Percentiles rank a stretch among this genome's conserved stretches.
Conservation (phyloP, 2,329 filamentous ascomycete species). For the Colletotrichum musae region DNA sequence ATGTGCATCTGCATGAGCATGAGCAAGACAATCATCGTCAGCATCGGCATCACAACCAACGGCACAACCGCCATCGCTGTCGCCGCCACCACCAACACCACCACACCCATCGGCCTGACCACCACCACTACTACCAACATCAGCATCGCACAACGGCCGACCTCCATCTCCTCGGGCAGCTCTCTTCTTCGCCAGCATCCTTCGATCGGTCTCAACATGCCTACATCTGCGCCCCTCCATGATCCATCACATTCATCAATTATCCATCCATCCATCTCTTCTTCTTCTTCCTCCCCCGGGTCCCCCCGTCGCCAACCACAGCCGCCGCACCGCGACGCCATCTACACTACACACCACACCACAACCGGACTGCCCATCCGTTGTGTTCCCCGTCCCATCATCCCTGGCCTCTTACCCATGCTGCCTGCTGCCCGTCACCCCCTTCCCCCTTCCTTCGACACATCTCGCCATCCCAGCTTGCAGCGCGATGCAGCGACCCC, state of each 20-base stretch:
- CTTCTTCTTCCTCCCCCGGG: background rate
- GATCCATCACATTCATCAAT: background rate
- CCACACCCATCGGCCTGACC: too few species aligned
- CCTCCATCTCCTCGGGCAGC: too few species aligned
- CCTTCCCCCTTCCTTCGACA: conserved; percentile 22
- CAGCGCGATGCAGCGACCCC: conserved; percentile 35
- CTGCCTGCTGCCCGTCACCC: conserved; percentile 14
- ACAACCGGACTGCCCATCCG: conserved; percentile 1
- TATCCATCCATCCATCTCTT: conserved; percentile 6
- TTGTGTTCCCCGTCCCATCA: conserved; percentile 22
- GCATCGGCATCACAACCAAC: too few species aligned
- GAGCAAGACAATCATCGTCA: too few species aligned
- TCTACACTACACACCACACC: conserved; percentile 12
- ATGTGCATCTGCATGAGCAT: background rate
- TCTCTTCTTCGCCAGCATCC: conserved; percentile 11
- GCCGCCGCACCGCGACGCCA: conserved; percentile 24
- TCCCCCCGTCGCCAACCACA: conserved; percentile 9
- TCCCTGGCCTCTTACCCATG: conserved; percentile 9
- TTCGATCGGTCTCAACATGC: conserved; percentile 15
- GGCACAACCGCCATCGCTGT: too few species aligned
- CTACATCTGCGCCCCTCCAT: conserved; percentile 1
- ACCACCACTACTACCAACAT: background rate
- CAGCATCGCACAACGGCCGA: background rate
- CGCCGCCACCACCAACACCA: too few species aligned
- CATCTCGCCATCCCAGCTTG: conserved; percentile 38